These are phyloP conservation scores for Acacia concinna DNA, from an alignment of 331 rosid species.

Conservation along the genomic window DNA sequence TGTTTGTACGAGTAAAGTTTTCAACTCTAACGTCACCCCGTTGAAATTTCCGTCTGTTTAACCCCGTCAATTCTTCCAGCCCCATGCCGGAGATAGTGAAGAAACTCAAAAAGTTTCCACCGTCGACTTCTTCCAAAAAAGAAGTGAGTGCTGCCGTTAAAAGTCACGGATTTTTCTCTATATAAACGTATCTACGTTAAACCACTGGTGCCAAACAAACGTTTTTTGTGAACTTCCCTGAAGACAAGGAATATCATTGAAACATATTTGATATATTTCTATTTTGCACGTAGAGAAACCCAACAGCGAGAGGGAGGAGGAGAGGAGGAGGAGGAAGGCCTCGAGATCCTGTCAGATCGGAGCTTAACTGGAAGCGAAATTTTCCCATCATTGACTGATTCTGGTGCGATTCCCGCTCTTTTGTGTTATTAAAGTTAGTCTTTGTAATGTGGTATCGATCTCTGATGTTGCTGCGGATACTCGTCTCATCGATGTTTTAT, in stretches of 20 bases:
- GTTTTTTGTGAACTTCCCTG: conserved; percentile 13
- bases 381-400: conserved; percentile 33
- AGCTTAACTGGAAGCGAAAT: conserved; percentile 36
- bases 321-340: not conserved
- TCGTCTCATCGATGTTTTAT: conserved; percentile 6
- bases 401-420: conserved; percentile 25
- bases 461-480: conserved; percentile 5
- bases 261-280: conserved; percentile 39
- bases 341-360: conserved; percentile 76
- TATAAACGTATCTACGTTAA: conserved; percentile 47
- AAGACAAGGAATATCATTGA: conserved; percentile 43
- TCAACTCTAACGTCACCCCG: conserved; percentile 18
- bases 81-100: not conserved
- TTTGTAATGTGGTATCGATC: conserved; percentile 32
- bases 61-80: conserved; percentile 31
- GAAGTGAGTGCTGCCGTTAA: conserved; percentile 23
- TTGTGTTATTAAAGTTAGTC: not conserved
- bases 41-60: conserved; percentile 13
- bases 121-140: not conserved
- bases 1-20: not conserved
- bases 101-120: too few relatives aligned
- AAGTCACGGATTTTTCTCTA: conserved; percentile 6
- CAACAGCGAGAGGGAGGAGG: not conserved
- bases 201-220: conserved; percentile 29
- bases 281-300: conserved; percentile 36